Percentiles rank a stretch among this genome's conserved stretches.
phyloP scores from a whole-genome alignment of 2,329 filamentous ascomycete genomes.

The Incumbomyces lentus region DNA sequence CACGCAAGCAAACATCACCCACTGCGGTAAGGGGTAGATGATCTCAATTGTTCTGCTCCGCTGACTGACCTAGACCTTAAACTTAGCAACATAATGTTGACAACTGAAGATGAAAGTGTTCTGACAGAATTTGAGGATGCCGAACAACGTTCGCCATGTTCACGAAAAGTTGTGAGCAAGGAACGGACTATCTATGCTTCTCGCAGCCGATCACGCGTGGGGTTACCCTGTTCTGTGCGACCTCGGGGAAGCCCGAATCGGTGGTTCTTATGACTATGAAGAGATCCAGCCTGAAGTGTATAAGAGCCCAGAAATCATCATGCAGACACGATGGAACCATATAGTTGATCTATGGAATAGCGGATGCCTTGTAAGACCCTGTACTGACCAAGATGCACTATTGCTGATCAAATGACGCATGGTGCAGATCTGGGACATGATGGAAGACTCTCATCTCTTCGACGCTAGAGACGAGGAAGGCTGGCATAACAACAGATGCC shows the following conservation, averaged over 20 bases:
- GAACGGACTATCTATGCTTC: neutral
- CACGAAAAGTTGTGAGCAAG: neutral
- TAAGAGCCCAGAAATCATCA: slow-evolving; percentile 36
- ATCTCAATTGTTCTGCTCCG: neutral
- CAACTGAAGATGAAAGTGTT: neutral
- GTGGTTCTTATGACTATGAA: slow-evolving; percentile 20
- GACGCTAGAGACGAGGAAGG: neutral
- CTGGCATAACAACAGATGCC: neutral
- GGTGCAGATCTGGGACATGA: neutral
- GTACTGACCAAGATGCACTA: neutral
- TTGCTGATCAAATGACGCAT: neutral
- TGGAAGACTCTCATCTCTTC: neutral
- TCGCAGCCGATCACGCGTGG: neutral
- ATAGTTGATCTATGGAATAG: slow-evolving; percentile 45
- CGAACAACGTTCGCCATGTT: neutral
- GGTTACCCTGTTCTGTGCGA: slow-evolving; percentile 38
- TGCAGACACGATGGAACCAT: slow-evolving; percentile 37
- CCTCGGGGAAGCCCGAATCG: slow-evolving; percentile 38
- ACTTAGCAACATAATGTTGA: neutral
- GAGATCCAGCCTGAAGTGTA: slow-evolving; percentile 27
- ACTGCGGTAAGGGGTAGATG: neutral
- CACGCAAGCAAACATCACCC: neutral
- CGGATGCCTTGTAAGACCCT: slow-evolving; percentile 36
- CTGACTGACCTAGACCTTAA: neutral
- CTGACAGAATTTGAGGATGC: neutral